These are phyloP conservation scores for Leccinum huronense DNA, from an alignment of 1,284 basidiomycete species.

Conservation along the genomic window DNA sequence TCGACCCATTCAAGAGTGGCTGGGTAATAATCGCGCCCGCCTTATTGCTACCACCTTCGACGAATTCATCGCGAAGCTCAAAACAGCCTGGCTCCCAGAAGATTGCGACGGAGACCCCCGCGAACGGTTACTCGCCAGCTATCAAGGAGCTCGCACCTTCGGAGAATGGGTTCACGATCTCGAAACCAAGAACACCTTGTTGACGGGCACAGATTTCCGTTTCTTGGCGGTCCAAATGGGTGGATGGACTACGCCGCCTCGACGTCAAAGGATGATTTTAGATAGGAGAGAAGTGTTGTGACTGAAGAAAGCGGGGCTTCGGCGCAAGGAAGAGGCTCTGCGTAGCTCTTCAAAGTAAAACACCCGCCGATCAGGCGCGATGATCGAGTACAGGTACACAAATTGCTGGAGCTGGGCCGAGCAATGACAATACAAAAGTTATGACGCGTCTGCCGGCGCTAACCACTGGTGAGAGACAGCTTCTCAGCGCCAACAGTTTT, in stretches of 20 bases:
- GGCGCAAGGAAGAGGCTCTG: too few species aligned
- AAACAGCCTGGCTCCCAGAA: constrained; percentile 1
- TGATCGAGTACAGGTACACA: too few species aligned
- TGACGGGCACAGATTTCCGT: too few species aligned
- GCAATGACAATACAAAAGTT: too few species aligned
- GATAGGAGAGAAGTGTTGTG: too few species aligned
- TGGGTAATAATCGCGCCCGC: not conserved
- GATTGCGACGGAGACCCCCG: not conserved
- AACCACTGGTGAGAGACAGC: not conserved
- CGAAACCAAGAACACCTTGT: too few species aligned
- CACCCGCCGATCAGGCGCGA: not conserved
- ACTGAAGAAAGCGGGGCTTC: too few species aligned
- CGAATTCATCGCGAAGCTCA: constrained; percentile 3
- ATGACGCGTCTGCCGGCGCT: not conserved
- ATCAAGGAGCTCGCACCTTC: not conserved
- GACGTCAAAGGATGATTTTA: too few species aligned
- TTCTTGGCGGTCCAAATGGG: too few species aligned
- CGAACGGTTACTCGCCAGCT: not conserved
- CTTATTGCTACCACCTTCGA: constrained; percentile 1
- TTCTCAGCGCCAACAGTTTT: not conserved
- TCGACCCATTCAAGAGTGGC: constrained; percentile 10
- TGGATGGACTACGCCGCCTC: too few species aligned
- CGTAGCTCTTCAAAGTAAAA: not conserved
- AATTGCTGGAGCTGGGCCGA: too few species aligned
- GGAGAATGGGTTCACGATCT: too few species aligned